phyloP scores from a whole-genome alignment of 495 filamentous ascomycete genomes.

The Penicillium paxilli region DNA sequence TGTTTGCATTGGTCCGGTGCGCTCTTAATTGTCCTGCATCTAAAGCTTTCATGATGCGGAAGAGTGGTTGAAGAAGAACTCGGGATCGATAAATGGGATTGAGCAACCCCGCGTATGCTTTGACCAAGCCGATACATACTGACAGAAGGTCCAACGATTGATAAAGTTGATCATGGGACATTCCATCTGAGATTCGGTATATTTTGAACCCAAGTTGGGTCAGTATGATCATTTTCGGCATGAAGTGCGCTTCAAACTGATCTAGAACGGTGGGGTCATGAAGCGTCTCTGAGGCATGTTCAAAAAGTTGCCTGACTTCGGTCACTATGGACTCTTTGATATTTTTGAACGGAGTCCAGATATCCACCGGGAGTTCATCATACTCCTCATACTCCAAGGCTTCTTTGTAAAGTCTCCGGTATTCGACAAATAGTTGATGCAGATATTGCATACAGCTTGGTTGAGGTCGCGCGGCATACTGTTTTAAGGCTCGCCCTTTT shows the following conservation, averaged over 20 bases:
- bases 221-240: slow-evolving; percentile 2
- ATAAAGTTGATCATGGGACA: not conserved
- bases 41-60: not conserved
- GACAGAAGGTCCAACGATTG: slow-evolving; percentile 3
- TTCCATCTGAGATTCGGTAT: not conserved
- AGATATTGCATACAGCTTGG: slow-evolving; percentile 1
- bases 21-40: not conserved
- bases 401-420: slow-evolving; percentile 7
- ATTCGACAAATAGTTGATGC: not conserved
- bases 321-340: slow-evolving; percentile 1
- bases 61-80: not conserved
- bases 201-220: slow-evolving; percentile 3
- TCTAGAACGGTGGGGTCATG: slow-evolving; percentile 1
- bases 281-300: not conserved
- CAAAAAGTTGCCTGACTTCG: slow-evolving; percentile 4
- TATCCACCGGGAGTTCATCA: not conserved
- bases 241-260: slow-evolving; percentile 15
- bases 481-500: not conserved
- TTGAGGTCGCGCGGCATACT: not conserved
- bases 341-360: not conserved
- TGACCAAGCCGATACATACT: not conserved
- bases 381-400: not conserved
- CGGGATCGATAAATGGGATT: not conserved
- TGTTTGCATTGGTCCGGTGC: not conserved
- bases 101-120: not conserved